A percentile compares a stretch with the other conserved stretches of the same genome.
These are phyloP conservation scores for Exobasidium cylindrosporum DNA, from an alignment of 1,284 basidiomycete genomes.

Conservation along the genomic window DNA sequence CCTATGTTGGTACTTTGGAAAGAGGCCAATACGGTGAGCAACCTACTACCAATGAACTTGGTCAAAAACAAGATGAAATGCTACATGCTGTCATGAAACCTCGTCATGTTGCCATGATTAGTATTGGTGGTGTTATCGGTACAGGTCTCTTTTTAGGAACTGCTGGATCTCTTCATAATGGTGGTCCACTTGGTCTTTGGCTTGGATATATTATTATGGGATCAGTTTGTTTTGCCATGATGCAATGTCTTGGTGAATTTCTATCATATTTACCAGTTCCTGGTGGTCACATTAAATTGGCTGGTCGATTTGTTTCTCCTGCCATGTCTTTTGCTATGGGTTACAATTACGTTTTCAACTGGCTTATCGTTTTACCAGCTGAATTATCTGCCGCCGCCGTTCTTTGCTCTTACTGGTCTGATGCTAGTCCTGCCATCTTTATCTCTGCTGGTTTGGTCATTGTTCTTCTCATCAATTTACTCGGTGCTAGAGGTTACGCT, in stretches of 20 bases:
- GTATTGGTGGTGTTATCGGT: conserved; percentile 22
- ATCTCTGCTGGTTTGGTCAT: conserved; percentile 75
- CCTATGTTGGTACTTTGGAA: conserved; percentile 8
- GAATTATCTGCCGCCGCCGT: conserved; percentile 74
- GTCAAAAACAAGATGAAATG: conserved; percentile 36
- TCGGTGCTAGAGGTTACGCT: conserved; percentile 60
- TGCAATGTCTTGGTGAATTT: conserved; percentile 59
- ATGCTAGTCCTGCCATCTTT: conserved; percentile 31
- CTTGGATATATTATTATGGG: conserved; percentile 55
- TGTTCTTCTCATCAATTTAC: conserved; percentile 71
- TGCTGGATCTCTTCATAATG: conserved; percentile 61
- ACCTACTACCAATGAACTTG: conserved; percentile 14
- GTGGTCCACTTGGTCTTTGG: conserved; percentile 57
- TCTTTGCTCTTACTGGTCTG: conserved; percentile 56
- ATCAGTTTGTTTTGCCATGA: conserved; percentile 36
- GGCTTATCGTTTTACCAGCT: conserved; percentile 62
- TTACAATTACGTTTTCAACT: conserved; percentile 64
- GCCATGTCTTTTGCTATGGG: conserved; percentile 66
- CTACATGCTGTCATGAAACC: conserved; percentile 37
- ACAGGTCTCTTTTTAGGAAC: conserved; percentile 67
- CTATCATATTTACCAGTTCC: conserved; percentile 62
- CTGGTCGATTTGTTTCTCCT: conserved; percentile 73
- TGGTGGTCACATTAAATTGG: conserved; percentile 75
- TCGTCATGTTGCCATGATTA: conserved; percentile 27
- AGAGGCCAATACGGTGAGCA: not conserved